Percentiles rank a stretch among this genome's conserved stretches.
Conservation (phyloP, 202 grass and related monocot species). For the Elaeis oleifera region DNA sequence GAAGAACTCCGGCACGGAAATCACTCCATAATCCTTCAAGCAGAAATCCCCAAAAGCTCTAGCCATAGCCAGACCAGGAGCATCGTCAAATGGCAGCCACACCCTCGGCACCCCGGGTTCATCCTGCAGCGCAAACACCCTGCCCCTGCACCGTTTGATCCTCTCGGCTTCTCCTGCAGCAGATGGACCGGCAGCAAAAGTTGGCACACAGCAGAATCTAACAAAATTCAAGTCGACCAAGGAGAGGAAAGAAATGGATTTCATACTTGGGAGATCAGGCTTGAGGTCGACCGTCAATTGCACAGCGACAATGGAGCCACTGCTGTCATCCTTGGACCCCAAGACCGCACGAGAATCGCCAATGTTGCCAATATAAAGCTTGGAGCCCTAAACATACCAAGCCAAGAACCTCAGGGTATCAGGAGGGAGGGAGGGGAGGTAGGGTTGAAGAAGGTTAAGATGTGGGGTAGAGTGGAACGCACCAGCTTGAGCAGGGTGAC, state of each 20-base stretch:
- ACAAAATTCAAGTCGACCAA: background rate
- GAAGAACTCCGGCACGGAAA: slow-evolving; percentile 96
- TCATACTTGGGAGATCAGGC: slow-evolving; percentile 86
- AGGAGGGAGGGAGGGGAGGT: no score
- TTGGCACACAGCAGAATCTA: slow-evolving; percentile 1
- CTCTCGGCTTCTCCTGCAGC: slow-evolving; percentile 74
- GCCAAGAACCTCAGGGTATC: no score
- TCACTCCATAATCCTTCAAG: slow-evolving; percentile 96
- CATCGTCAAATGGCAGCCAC: slow-evolving; percentile 91
- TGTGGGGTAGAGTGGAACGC: slow-evolving; percentile 7
- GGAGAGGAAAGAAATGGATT: background rate
- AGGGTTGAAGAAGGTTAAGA: no score
- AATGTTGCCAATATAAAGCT: slow-evolving; percentile 84
- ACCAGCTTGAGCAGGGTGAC: slow-evolving; percentile 90
- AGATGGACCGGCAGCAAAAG: background rate
- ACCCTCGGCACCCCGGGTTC: slow-evolving; percentile 95
- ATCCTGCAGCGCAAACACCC: slow-evolving; percentile 90
- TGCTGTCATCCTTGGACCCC: slow-evolving; percentile 43
- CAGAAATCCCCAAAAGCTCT: slow-evolving; percentile 94
- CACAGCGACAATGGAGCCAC: slow-evolving; percentile 44
- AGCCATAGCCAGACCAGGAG: slow-evolving; percentile 90
- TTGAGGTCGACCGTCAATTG: slow-evolving; percentile 97
- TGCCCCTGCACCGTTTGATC: slow-evolving; percentile 94
- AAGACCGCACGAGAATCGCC: slow-evolving; percentile 89
- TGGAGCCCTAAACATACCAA: slow-evolving; percentile 37